A percentile compares a stretch with the other conserved stretches of the same genome.
Evolutionary conservation across 805 yeast species (phyloP).

Genomic region (Kazachstania bromeliacearum): DNA sequence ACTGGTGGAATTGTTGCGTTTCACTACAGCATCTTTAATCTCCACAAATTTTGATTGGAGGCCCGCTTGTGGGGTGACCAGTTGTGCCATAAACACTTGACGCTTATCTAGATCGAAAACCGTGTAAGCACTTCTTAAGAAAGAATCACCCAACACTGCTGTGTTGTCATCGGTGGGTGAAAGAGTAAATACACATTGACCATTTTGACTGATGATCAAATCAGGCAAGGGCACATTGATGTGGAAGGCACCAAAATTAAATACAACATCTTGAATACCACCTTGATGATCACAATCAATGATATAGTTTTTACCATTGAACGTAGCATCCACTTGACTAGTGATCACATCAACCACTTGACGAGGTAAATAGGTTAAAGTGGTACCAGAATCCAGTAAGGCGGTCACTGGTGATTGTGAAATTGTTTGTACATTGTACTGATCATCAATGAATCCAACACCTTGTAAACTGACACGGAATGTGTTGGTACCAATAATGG

Average conservation of each 20-base stretch:
- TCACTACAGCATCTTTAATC: too few species aligned
- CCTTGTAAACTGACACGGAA: slow-evolving; percentile 27
- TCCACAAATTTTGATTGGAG: too few species aligned
- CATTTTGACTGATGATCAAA: slow-evolving; percentile 9
- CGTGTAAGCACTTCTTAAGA: slow-evolving; percentile 49
- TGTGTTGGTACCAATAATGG: slow-evolving; percentile 35
- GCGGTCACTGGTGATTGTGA: too few species aligned
- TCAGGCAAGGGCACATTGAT: slow-evolving; percentile 43
- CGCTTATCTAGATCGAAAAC: slow-evolving; percentile 53
- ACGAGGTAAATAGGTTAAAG: slow-evolving; percentile 44
- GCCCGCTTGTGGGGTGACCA: too few species aligned
- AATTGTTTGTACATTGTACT: too few species aligned
- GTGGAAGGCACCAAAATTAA: slow-evolving; percentile 51
- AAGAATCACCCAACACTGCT: slow-evolving; percentile 45
- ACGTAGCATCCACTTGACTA: too few species aligned
- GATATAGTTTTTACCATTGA: slow-evolving; percentile 38
- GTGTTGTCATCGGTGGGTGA: slow-evolving; percentile 11
- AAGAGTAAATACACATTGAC: not conserved
- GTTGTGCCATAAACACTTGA: slow-evolving; percentile 48
- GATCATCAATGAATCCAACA: slow-evolving; percentile 23
- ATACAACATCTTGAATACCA: too few species aligned
- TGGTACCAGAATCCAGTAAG: slow-evolving; percentile 47
- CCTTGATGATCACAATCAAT: too few species aligned
- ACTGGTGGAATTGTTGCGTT: too few species aligned
- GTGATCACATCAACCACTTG: too few species aligned